These are phyloP conservation scores for Starmera stellimalicola DNA, from an alignment of 1,139 yeast genomes.

Conservation along the genomic window DNA sequence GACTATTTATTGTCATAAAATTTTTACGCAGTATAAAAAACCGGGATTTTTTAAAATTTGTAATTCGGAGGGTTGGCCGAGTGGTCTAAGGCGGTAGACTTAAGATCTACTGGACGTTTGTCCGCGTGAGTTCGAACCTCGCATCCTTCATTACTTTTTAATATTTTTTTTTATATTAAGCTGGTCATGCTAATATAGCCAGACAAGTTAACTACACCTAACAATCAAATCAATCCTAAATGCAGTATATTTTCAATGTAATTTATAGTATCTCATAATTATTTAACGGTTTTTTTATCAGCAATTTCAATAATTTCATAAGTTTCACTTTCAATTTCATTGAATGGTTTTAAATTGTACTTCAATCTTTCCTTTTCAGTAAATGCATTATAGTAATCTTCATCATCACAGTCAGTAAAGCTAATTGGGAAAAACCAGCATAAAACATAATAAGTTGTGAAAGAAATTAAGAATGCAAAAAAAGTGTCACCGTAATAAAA, in stretches of 20 bases:
- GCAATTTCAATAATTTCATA: neutral
- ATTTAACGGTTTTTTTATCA: too few relatives aligned
- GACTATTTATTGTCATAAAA: too few relatives aligned
- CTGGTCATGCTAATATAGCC: too few relatives aligned
- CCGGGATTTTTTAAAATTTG: too few relatives aligned
- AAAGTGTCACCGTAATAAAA: slow-evolving; percentile 32
- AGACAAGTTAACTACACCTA: too few relatives aligned
- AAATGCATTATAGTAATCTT: slow-evolving; percentile 26
- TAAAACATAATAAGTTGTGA: slow-evolving; percentile 27
- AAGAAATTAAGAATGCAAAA: slow-evolving; percentile 33
- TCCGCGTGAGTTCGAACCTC: neutral
- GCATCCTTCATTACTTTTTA: neutral
- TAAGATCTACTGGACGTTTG: too few relatives aligned
- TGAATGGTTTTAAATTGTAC: neutral
- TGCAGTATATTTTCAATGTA: too few relatives aligned
- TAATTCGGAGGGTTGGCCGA: too few relatives aligned
- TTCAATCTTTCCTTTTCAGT: neutral
- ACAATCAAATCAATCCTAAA: too few relatives aligned
- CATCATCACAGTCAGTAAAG: slow-evolving; percentile 26
- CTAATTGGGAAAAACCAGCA: slow-evolving; percentile 28
- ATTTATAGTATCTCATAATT: too few relatives aligned
- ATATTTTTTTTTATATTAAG: neutral
- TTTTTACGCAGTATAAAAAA: too few relatives aligned
- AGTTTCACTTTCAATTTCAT: neutral
- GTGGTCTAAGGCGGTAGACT: too few relatives aligned